Evolutionary conservation across 192 early-diverging fungal genomes (phyloP), one percentile per base, ranked within the genome.

Genomic region (Linnemannia elongata): DNA sequence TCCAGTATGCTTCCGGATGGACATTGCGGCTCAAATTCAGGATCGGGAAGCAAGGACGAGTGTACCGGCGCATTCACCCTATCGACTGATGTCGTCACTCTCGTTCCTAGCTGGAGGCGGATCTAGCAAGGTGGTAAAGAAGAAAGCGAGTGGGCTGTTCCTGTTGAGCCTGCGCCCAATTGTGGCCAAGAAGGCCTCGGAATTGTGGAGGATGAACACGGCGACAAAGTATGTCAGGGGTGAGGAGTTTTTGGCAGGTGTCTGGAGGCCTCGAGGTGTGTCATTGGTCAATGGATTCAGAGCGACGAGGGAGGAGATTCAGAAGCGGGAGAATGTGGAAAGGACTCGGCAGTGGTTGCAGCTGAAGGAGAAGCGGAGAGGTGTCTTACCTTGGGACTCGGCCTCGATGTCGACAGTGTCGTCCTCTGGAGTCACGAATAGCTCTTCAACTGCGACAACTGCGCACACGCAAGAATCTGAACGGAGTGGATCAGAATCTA

Each of bases 151-250:
- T 66, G 89, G 93, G 18, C 77, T 96, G 33, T 96, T 96, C 47
- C 76, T 91, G 0, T 79, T 96, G 15, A 92, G 89, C 15, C 89
- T 96, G 1, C 89, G 89, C 30, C 93, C 94, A 6, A 89, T 91
- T 18, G 85, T 91, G 79, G 85, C 91, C 45, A 83, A 89, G 38
- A 91, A 93, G 35, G 89, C 92, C 12, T 89, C 89, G 10, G 92
- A 93, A 42, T 76, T 96, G 24, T 96, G 96, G 96, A 83, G 96
- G 10, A 83, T 94, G 60, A 95, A 95, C 82, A 95, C 94, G 6
- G 93, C 92, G 5, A 87, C 89, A 27, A 94, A 95, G 74, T 94
- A 94, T 82, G 92, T 96, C 30, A 90, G 93, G 8, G 96, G 96
- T 39, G 94, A 96, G 66, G 96, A 96, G 69, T 90, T 91, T 39